phyloP scores from a whole-genome alignment of 2,329 filamentous ascomycete species.

The Aspergillus texensis region DNA sequence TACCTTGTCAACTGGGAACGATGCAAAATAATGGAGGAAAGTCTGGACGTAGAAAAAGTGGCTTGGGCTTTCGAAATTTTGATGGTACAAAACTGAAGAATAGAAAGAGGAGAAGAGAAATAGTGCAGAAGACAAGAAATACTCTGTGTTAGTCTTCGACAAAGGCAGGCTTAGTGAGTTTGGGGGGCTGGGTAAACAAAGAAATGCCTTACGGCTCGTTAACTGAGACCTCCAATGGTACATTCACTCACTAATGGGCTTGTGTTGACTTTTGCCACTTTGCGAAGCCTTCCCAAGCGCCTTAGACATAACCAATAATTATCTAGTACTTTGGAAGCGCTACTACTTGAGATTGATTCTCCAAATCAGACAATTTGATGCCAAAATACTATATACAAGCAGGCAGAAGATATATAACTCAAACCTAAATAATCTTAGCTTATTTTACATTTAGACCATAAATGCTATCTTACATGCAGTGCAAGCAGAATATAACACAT shows the following conservation, averaged over 20 bases:
- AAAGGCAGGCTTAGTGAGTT: conserved; percentile 7
- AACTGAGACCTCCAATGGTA: conserved; percentile 5
- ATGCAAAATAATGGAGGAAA: background rate
- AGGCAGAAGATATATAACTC: background rate
- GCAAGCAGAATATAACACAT: background rate
- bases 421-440: background rate
- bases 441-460: background rate
- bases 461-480: background rate
- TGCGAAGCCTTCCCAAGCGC: background rate
- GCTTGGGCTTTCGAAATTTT: background rate
- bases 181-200: conserved; percentile 12
- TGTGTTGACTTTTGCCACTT: background rate
- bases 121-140: background rate
- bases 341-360: background rate
- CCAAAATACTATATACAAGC: background rate
- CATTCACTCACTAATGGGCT: conserved; percentile 5
- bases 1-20: background rate
- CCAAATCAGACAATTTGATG: background rate
- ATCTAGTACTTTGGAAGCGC: background rate
- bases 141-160: conserved; percentile 6
- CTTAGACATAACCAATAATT: background rate
- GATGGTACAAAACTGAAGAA: conserved; percentile 2
- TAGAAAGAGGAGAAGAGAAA: background rate
- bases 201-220: conserved; percentile 5
- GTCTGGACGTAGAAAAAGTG: background rate